Evolutionary conservation across 495 filamentous ascomycete species (phyloP), one percentile per base, ranked within the genome.

Genomic region (Barbatosphaeria neglecta): DNA sequence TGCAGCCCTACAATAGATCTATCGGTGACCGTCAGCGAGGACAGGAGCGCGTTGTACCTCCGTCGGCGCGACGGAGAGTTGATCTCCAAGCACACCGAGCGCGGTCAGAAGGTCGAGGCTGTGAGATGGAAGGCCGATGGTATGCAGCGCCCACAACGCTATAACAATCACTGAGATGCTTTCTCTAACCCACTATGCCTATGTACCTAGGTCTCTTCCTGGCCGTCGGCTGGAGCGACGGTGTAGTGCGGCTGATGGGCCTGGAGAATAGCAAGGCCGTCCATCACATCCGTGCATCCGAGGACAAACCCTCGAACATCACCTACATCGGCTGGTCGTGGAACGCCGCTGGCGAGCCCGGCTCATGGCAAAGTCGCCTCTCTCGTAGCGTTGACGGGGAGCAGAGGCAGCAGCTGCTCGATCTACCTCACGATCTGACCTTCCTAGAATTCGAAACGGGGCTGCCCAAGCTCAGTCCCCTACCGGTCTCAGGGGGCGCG

Each of bases 1-100:
- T 87, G 84, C 62, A 90, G 86, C 65, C 87, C 88, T 9, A 78
- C 78, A 20, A 86, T 90, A 76, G 86, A 92, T 64, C 72, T 95
- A 44, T 66, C 87, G 27, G 82, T 80, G n/a, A 81, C 81, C 13
- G 87, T 51, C 53, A 86, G 59, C 41, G 87, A 84, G 44, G 80
- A 80, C 0, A 81, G 84, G 54, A 66, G 73, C 4, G 80, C 84
- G 2, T 82, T 90, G 38, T 50, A 51, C 55, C 79, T 84, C 6
- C 77, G 60, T 65, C 67, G 62, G 45, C 62, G 57, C 51, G 72
- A 62, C 52, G 66, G 59, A n/a, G 64, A 66, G 50, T 43, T 61
- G 19, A 61, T 74, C 8, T 63, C 64, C 11, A 71, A 66, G 56
- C 62, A 62, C 25, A 66, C 58, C 31, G 75, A 78, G 47, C 63